Percentiles rank a stretch among this genome's conserved stretches.
Evolutionary conservation across 768 basidiomycete species (phyloP).

Genomic region (Termitomyces sp.): DNA sequence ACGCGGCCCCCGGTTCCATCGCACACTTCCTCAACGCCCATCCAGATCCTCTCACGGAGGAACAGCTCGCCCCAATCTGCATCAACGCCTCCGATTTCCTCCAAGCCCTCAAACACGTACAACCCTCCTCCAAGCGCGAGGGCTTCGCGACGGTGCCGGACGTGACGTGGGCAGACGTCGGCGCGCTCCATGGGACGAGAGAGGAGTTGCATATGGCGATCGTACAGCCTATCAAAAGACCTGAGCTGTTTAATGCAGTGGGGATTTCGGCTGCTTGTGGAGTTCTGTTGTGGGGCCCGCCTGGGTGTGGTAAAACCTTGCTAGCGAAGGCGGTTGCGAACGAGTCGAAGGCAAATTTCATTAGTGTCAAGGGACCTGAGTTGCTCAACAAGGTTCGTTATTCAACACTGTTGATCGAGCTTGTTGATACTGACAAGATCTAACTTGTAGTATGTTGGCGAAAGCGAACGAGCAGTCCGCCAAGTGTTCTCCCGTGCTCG

Average conservation of each 20-base stretch:
- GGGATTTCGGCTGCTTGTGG: constrained; percentile 93
- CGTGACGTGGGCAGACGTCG: constrained; percentile 92
- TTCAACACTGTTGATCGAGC: neutral
- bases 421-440: neutral
- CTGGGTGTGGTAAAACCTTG: constrained; percentile 96
- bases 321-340: constrained; percentile 99
- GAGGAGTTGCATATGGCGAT: constrained; percentile 98
- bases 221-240: constrained; percentile 89
- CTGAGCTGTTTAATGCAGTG: constrained; percentile 83
- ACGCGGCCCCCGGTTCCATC: constrained; percentile 57
- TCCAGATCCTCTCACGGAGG: constrained; percentile 71
- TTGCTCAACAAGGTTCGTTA: constrained; percentile 87
- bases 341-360: constrained; percentile 93
- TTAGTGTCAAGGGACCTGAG: constrained; percentile 97
- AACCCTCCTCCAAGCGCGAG: constrained; percentile 96
- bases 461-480: constrained; percentile 92
- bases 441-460: constrained; percentile 80
- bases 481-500: constrained; percentile 93
- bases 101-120: constrained; percentile 80
- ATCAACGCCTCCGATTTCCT: constrained; percentile 82
- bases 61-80: constrained; percentile 77
- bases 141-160: constrained; percentile 97
- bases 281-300: constrained; percentile 97
- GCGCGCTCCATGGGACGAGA: constrained; percentile 81
- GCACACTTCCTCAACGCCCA: constrained; percentile 88